Base-by-base conservation (phyloP, 768 basidiomycete species). In the Leccinellum luteum region DNA sequence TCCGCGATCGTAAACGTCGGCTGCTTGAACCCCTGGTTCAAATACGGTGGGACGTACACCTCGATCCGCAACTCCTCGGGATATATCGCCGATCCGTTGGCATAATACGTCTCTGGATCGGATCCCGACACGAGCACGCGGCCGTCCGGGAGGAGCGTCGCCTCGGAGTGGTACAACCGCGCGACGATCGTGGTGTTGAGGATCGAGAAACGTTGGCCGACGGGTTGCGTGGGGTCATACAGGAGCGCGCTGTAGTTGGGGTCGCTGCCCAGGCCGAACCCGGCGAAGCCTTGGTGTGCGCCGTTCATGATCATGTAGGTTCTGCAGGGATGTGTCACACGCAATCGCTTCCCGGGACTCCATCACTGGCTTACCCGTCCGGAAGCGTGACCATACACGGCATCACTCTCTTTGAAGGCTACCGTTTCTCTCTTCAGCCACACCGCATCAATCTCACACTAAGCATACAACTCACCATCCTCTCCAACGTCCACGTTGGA, bases 31-130 rank as follows among this genome's bases (percentile, higher is more conserved):
- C 88, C 88, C 60, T 81, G 73, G 60, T 75, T 84, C 58, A 92
- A 80, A 72, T 96, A 98, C 15, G 90, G 91, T 6, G 96, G 96
- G 64, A 90, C 81, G 74, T 96, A 96, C 27, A 87, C 85, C 69
- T 89, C 80, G 60, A 81, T 81, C 15, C 92, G 81, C 72, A 91
- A 87, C 67, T 95, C 91, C 61, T 94, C 85, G 0, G 86, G 84
- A 65, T 84, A 88, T 61, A 53, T 31, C 31, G 31, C 31, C 12
- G 74, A 56, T n/a, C 69, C 69, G 30, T 76, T 68, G 25, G 76
- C 66, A 48, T 74, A 69, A 34, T 65, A 43, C 15, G 84, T 85
- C 66, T 87, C 74, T 7, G 86, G 88, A 63, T 89, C 90, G 12
- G 87, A 90, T 1, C 90, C 90, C 10, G 90, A 88, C 43, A 92